Percentiles rank a stretch among this genome's conserved stretches.
Evolutionary conservation across 192 early-diverging fungal genomes (phyloP).

Genomic region (Coemansia sp.): DNA sequence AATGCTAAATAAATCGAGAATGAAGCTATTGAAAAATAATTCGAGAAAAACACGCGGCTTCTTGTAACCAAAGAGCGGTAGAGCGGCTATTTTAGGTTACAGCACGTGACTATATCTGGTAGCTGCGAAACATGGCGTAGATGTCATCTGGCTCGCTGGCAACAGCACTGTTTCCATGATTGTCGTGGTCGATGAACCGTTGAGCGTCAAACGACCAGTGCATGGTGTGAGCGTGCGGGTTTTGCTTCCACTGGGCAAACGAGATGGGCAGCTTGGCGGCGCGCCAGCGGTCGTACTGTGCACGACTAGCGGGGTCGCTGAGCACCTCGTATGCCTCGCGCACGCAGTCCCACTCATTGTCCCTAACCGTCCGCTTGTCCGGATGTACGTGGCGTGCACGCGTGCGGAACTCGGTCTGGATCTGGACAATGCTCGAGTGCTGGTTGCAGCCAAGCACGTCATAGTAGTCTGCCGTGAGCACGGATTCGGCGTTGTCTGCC

Average conservation of each 20-base stretch:
- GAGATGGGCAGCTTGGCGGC: slow-evolving; percentile 18
- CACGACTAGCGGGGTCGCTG: slow-evolving; percentile 18
- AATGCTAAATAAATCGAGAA: neutral
- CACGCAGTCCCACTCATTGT: slow-evolving; percentile 16
- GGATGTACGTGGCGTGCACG: slow-evolving; percentile 26
- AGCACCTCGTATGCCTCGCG: slow-evolving; percentile 37
- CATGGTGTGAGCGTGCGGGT: slow-evolving; percentile 20
- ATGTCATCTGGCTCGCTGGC: slow-evolving; percentile 10
- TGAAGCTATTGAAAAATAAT: too few species aligned
- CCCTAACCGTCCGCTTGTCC: slow-evolving; percentile 7
- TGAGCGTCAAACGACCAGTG: slow-evolving; percentile 36
- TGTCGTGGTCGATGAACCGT: neutral
- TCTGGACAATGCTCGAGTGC: slow-evolving; percentile 20
- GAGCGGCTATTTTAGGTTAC: neutral
- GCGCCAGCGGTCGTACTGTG: slow-evolving; percentile 45
- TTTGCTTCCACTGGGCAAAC: slow-evolving; percentile 25
- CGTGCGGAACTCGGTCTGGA: slow-evolving; percentile 27
- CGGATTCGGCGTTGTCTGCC: neutral
- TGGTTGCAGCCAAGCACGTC: slow-evolving; percentile 32
- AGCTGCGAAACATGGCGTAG: slow-evolving; percentile 34
- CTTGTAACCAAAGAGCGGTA: neutral
- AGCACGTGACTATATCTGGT: slow-evolving; percentile 22
- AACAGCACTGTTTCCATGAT: neutral
- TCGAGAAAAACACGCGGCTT: neutral
- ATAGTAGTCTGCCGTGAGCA: slow-evolving; percentile 26